Conservation (phyloP, 1,139 yeast species). For the Petasospora rhodanensis region DNA sequence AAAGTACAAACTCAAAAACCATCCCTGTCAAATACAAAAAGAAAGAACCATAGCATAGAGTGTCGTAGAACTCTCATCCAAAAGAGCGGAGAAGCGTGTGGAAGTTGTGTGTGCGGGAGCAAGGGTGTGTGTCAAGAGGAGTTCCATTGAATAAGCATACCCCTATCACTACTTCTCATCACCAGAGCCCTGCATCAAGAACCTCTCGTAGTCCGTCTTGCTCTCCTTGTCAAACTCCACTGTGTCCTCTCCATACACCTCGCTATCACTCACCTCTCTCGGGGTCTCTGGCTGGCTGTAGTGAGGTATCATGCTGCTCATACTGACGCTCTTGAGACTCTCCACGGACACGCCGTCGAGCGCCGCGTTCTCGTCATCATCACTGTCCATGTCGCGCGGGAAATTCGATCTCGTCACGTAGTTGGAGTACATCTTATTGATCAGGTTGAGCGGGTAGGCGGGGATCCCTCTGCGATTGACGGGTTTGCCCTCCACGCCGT, state of each 20-base stretch:
- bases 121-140: no score
- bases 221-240: slow-evolving; percentile 15
- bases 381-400: slow-evolving; percentile 7
- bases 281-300: slow-evolving; percentile 14
- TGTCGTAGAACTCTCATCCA: no score
- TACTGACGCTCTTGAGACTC: slow-evolving; percentile 15
- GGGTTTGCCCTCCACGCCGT: slow-evolving; percentile 63
- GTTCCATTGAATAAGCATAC: no score
- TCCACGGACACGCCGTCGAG: slow-evolving; percentile 13
- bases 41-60: neutral
- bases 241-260: slow-evolving; percentile 13
- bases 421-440: slow-evolving; percentile 29
- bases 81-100: no score
- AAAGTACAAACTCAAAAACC: neutral
- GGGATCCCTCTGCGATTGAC: slow-evolving; percentile 44
- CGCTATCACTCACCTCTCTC: slow-evolving; percentile 10
- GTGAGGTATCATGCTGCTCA: slow-evolving; percentile 25
- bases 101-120: no score
- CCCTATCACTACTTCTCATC: no score
- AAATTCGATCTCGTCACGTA: slow-evolving; percentile 11
- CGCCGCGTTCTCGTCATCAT: slow-evolving; percentile 5
- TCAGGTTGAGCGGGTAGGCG: slow-evolving; percentile 30
- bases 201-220: slow-evolving; percentile 15
- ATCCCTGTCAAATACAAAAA: neutral
- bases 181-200: slow-evolving; percentile 11